phyloP scores from a whole-genome alignment of 1,284 basidiomycete species.

The Ganoderma boninense region DNA sequence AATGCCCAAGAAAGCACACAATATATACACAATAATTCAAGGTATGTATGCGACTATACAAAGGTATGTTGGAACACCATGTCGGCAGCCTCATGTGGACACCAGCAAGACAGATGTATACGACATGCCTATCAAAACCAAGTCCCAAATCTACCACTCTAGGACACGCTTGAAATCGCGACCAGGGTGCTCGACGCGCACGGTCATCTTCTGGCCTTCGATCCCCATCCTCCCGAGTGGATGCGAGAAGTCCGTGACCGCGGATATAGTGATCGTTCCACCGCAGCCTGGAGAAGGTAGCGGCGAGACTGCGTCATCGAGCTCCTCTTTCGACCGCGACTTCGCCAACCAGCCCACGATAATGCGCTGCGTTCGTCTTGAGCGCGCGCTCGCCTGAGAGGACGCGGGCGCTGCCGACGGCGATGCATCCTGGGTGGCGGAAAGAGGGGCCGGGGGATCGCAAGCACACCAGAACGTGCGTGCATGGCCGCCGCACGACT shows the following conservation, averaged over 20 bases:
- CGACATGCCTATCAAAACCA: background rate
- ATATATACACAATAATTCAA: background rate
- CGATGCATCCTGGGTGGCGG: constrained; percentile 5
- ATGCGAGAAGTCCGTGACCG: constrained; percentile 32
- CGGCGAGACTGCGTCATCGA: background rate
- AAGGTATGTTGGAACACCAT: background rate
- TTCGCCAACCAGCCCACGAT: constrained; percentile 30
- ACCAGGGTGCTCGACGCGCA: constrained; percentile 29
- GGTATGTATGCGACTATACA: constrained; percentile 7
- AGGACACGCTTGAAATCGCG: background rate
- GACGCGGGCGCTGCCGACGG: background rate
- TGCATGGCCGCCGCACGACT: background rate
- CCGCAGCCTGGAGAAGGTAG: constrained; percentile 26
- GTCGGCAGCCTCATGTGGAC: background rate
- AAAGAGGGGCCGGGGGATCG: background rate
- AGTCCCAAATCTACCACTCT: background rate
- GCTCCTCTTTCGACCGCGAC: constrained; percentile 11
- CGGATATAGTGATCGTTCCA: constrained; percentile 31
- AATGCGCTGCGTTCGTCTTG: constrained; percentile 30
- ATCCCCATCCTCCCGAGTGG: constrained; percentile 26
- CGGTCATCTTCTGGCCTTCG: constrained; percentile 30
- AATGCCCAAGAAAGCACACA: background rate
- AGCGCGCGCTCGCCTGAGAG: constrained; percentile 1
- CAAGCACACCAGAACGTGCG: constrained; percentile 25
- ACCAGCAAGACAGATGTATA: background rate